Conservation (phyloP, 1,284 basidiomycete genomes). For the Tetrapyrgos nigripes region DNA sequence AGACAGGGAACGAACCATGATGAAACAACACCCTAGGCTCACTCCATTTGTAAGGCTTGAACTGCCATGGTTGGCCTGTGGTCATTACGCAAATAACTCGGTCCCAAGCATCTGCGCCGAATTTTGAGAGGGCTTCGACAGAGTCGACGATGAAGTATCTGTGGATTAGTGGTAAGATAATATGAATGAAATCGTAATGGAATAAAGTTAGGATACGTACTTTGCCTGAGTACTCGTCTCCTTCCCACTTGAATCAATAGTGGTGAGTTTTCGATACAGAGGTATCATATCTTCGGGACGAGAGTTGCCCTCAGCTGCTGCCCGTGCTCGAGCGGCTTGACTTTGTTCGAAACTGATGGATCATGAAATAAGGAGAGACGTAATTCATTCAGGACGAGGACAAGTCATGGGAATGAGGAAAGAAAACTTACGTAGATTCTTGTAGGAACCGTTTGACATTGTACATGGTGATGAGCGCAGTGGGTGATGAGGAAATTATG, state of each 20-base stretch:
- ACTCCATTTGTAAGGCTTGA: constrained; percentile 94
- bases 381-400: background rate
- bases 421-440: constrained; percentile 73
- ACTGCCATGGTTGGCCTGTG: constrained; percentile 98
- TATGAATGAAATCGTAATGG: background rate
- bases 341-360: constrained; percentile 77
- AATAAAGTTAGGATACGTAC: constrained; percentile 25
- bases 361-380: background rate
- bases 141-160: constrained; percentile 88
- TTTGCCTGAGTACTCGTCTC: constrained; percentile 50
- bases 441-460: constrained; percentile 95
- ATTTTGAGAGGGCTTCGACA: constrained; percentile 90
- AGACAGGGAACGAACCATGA: constrained; percentile 63
- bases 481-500: constrained; percentile 95
- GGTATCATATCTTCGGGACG: constrained; percentile 86
- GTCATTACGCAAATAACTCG: constrained; percentile 97
- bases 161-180: no score
- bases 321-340: constrained; percentile 72
- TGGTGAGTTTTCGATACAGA: constrained; percentile 79
- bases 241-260: constrained; percentile 58
- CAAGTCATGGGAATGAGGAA: background rate
- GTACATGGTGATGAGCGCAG: constrained; percentile 96
- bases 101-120: constrained; percentile 93
- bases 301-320: constrained; percentile 73
- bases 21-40: constrained; percentile 93